Conservation (phyloP, 1,284 basidiomycete species). For the Vanrija humicola region DNA sequence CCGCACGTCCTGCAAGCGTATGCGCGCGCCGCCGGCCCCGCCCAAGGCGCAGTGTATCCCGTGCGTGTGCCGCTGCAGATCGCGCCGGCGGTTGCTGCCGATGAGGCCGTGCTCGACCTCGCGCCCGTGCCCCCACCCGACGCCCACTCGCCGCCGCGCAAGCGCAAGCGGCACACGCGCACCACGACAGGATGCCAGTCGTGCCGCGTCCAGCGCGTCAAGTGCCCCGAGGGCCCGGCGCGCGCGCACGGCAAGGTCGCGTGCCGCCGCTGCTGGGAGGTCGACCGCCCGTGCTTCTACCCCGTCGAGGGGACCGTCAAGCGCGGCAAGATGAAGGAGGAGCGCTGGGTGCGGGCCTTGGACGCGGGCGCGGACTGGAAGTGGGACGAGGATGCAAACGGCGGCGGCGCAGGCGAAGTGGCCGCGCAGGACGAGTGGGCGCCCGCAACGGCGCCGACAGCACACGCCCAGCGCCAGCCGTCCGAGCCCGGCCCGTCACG, state of each 20-base stretch:
- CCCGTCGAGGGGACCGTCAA: constrained; percentile 10
- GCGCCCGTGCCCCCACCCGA: too few species aligned
- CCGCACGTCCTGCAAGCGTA: too few species aligned
- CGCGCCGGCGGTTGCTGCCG: too few species aligned
- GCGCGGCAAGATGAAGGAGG: constrained; percentile 2
- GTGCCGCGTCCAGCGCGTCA: constrained; percentile 17
- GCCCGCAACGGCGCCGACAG: too few species aligned
- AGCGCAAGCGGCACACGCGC: constrained; percentile 12
- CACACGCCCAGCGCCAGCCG: too few species aligned
- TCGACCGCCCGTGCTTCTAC: constrained; percentile 17
- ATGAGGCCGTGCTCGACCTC: too few species aligned
- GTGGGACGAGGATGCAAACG: background rate
- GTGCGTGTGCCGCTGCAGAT: too few species aligned
- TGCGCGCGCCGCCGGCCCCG: too few species aligned
- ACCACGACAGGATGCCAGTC: constrained; percentile 17
- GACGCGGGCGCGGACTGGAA: too few species aligned
- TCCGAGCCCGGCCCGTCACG: background rate
- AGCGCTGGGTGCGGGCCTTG: too few species aligned
- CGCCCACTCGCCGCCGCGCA: background rate
- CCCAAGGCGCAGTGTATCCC: too few species aligned
- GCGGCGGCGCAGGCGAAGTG: constrained; percentile 7
- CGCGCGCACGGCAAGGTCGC: constrained; percentile 4
- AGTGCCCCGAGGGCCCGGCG: constrained; percentile 17
- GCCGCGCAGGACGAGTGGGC: constrained; percentile 2
- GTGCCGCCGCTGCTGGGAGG: constrained; percentile 19